Evolutionary conservation across 768 basidiomycete species (phyloP).

Genomic region (Chiua virens): DNA sequence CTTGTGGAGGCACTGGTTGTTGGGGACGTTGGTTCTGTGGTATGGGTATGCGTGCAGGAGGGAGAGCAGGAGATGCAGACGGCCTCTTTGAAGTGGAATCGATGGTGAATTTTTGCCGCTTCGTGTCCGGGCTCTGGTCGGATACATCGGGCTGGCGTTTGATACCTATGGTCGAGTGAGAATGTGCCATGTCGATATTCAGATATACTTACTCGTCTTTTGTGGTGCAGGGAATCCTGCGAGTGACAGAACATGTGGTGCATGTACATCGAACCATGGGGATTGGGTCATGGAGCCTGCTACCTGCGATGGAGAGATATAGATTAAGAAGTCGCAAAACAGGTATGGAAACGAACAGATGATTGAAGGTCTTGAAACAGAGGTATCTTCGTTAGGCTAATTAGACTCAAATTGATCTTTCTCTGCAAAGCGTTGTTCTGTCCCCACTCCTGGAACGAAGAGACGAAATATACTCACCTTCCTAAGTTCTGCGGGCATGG

Average conservation of each 20-base stretch:
- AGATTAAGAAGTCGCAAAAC: neutral
- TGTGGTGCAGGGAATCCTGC: conserved; percentile 45
- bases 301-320: conserved; percentile 26
- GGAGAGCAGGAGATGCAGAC: conserved; percentile 20
- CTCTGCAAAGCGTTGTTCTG: conserved; percentile 39
- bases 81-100: conserved; percentile 19
- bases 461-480: conserved; percentile 42
- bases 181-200: neutral
- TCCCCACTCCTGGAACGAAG: neutral
- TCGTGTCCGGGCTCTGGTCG: conserved; percentile 45
- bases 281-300: conserved; percentile 36
- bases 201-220: conserved; percentile 33
- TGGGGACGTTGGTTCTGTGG: conserved; percentile 22
- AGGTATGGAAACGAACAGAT: conserved; percentile 37
- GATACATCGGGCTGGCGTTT: conserved; percentile 48
- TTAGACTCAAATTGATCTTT: conserved; percentile 55
- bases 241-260: conserved; percentile 47
- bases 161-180: conserved; percentile 23
- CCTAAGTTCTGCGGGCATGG: conserved; percentile 57
- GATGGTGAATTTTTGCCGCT: conserved; percentile 33
- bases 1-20: conserved; percentile 18
- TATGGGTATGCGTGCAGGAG: conserved; percentile 22
- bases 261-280: conserved; percentile 58
- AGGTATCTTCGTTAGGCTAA: conserved; percentile 46
- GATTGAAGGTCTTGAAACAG: conserved; percentile 52